Base-by-base conservation (phyloP, 2,329 filamentous ascomycete species). In the Malbranchea cinnamomea region DNA sequence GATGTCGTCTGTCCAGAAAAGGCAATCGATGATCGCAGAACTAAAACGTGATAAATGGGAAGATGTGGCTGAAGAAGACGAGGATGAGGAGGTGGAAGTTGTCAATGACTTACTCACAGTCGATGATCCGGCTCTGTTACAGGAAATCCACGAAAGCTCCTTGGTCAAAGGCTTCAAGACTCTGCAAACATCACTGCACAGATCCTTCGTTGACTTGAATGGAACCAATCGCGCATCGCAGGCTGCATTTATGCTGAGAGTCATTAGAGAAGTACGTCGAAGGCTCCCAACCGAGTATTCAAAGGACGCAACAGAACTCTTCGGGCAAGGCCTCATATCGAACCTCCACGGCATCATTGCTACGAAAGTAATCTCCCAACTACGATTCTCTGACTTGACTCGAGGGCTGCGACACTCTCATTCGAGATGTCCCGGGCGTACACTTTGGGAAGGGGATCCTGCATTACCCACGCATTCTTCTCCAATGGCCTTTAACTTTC, bases 381-480 rank as follows among this genome's bases (percentile, higher is more conserved):
- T 41, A 8, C 48, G 59, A 0, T 58, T 71, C 0, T 44, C 78
- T 5, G 36, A 43, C 3, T 36, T 50, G 12, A 56, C 49, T 30
- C 36, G 19, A 52, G 74, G 30, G 41, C 51, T 2, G 48, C 49
- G n/a, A 46, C 47, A 3, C 49, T 57, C 0, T 49, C 67, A 23
- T 51, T 59, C 1, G 65, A 46, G 16, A 64, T 80, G 1, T 63
- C 22, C 66, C 2, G 74, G 76, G 5, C 65, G 74, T 30, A 64
- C 69, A 1, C 60, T 94, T 0, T 94, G 85, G 85, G 83, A 91
- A 48, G 80, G 80, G 1, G 62, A 70, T 21, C 79, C 80, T 0
- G 62, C 71, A 15, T 50, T 93, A 23, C 87, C 87, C 0, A 65
- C 73, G 4, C 81, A 89, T 44, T 83, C 83, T 1, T 87, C 82